Evolutionary conservation across 257 asterid genomes (phyloP).

Genomic region (Nyctanthes arbortristis): DNA sequence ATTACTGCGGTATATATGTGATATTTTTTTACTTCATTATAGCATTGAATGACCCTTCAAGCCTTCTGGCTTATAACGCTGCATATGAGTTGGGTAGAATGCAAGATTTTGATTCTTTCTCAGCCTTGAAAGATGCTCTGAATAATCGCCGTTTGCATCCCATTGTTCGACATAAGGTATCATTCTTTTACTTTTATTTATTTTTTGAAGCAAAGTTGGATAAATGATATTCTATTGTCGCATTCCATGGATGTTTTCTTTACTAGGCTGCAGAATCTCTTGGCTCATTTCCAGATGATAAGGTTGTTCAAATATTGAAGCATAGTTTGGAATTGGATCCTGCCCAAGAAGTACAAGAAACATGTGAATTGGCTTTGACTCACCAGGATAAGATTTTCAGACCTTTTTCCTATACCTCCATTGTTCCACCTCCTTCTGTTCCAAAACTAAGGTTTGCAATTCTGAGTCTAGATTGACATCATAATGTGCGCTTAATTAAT

Average conservation of each 20-base stretch:
- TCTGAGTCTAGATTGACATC: not conserved
- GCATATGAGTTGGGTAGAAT: slow-evolving; percentile 99
- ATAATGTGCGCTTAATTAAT: not conserved
- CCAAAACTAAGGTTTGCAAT: slow-evolving; percentile 60
- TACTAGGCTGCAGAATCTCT: slow-evolving; percentile 81
- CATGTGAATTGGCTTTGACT: slow-evolving; percentile 91
- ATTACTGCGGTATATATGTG: too few relatives aligned
- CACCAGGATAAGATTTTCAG: slow-evolving; percentile 26
- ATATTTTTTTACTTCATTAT: too few relatives aligned
- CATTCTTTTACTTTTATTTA: slow-evolving; percentile 4
- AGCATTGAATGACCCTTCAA: slow-evolving; percentile 86
- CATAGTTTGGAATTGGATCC: slow-evolving; percentile 76
- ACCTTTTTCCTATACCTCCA: too few relatives aligned
- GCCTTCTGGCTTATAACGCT: slow-evolving; percentile 91
- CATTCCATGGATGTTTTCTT: not conserved
- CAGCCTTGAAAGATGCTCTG: slow-evolving; percentile 76
- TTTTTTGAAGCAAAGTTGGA: not conserved
- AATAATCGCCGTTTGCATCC: slow-evolving; percentile 87
- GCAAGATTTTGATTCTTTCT: slow-evolving; percentile 83
- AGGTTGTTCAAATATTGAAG: slow-evolving; percentile 46
- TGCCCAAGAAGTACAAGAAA: slow-evolving; percentile 89
- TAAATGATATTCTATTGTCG: not conserved
- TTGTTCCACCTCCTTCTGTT: slow-evolving; percentile 70
- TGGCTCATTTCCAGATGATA: slow-evolving; percentile 64
- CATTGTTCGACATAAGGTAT: slow-evolving; percentile 80